Conservation (phyloP, 192 early-diverging fungal species). For the Gonapodya sp. region DNA sequence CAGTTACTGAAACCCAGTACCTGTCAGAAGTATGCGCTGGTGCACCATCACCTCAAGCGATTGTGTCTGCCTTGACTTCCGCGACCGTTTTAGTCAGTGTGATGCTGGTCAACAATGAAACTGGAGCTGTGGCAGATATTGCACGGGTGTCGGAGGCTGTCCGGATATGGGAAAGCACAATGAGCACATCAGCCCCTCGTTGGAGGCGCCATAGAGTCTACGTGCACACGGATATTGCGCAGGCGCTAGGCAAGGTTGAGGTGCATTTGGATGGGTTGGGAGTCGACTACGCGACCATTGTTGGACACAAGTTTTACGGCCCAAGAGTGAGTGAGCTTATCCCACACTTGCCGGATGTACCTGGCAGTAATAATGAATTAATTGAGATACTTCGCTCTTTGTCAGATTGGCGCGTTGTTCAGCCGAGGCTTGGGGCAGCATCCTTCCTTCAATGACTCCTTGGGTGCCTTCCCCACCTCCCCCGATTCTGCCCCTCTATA, state of each 20-base stretch:
- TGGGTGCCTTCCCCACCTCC: neutral
- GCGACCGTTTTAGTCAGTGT: slow-evolving; percentile 85
- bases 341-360: neutral
- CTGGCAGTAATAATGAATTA: neutral
- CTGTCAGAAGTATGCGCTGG: neutral
- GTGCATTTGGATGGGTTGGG: slow-evolving; percentile 84
- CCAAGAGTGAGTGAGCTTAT: slow-evolving; percentile 51
- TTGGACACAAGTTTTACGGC: slow-evolving; percentile 94
- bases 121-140: slow-evolving; percentile 46
- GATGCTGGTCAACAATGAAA: slow-evolving; percentile 98
- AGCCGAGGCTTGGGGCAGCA: neutral
- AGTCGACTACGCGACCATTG: slow-evolving; percentile 89
- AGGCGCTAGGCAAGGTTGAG: slow-evolving; percentile 91
- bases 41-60: slow-evolving; percentile 18
- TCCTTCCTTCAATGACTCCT: neutral
- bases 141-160: neutral
- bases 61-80: slow-evolving; percentile 76
- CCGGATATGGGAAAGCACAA: neutral
- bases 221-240: slow-evolving; percentile 85
- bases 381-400: neutral
- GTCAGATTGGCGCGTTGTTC: neutral
- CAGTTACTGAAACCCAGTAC: neutral
- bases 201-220: slow-evolving; percentile 60
- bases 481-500: neutral
- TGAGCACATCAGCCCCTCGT: neutral